Evolutionary conservation across 768 basidiomycete genomes (phyloP).

Genomic region (Sporobolomyces phaffii): DNA sequence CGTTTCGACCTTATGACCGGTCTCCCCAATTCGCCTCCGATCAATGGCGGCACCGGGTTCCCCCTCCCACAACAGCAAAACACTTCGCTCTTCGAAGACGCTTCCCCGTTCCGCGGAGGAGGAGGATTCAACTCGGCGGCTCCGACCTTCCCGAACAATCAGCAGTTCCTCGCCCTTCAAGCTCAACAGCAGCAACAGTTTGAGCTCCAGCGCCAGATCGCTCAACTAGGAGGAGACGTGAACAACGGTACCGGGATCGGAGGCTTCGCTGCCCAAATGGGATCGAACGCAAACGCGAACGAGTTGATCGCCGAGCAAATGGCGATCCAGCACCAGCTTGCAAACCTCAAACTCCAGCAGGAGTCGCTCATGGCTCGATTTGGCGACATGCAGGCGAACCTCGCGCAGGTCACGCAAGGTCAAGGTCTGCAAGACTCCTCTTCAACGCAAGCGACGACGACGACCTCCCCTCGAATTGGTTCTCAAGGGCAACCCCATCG

Average conservation of each 20-base stretch:
- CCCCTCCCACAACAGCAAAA: constrained; percentile 44
- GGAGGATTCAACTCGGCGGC: constrained; percentile 54
- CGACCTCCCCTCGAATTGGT: constrained; percentile 5
- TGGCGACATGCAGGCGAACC: constrained; percentile 65
- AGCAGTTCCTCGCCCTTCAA: constrained; percentile 43
- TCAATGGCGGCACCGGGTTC: constrained; percentile 80
- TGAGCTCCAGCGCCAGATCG: constrained; percentile 48
- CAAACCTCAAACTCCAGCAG: constrained; percentile 81
- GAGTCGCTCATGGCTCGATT: constrained; percentile 82
- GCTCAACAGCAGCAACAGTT: constrained; percentile 25
- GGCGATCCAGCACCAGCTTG: constrained; percentile 82
- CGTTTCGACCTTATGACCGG: constrained; percentile 40
- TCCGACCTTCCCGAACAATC: constrained; percentile 6
- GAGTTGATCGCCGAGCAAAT: constrained; percentile 97
- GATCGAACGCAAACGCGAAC: constrained; percentile 1
- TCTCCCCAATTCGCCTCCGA: constrained; percentile 52
- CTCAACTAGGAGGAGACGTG: constrained; percentile 49
- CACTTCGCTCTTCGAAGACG: constrained; percentile 48
- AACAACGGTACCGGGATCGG: constrained; percentile 57
- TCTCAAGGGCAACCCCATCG: constrained; percentile 19
- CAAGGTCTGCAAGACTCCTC: background rate
- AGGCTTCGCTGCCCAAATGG: constrained; percentile 43
- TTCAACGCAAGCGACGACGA: background rate
- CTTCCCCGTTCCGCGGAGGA: constrained; percentile 63
- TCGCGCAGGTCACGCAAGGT: background rate